phyloP scores from a whole-genome alignment of 768 basidiomycete species.

The Lactarius tabidus region DNA sequence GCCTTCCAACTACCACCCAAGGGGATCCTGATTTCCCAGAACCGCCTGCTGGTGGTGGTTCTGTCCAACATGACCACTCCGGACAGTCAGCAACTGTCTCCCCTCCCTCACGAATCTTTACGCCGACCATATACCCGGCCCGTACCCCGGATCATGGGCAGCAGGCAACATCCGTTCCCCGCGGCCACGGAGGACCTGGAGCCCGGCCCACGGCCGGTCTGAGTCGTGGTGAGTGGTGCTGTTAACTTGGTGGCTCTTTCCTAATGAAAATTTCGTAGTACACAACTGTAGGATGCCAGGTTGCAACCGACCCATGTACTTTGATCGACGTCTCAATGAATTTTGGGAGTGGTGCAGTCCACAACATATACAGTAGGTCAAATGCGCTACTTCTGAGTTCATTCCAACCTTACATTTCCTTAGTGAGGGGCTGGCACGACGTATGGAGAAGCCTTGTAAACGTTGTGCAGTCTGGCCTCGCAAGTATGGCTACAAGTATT shows the following conservation, averaged over 20 bases:
- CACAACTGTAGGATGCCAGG: neutral
- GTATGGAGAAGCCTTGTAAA: neutral
- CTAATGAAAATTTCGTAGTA: neutral
- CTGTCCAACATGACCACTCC: too few species aligned
- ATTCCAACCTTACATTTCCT: neutral
- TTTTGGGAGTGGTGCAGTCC: conserved; percentile 12
- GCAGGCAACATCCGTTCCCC: too few species aligned
- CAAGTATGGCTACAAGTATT: neutral
- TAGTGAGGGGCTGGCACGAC: neutral
- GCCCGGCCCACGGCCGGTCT: neutral
- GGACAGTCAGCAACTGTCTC: too few species aligned
- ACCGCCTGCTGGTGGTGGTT: too few species aligned
- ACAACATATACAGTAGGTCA: conserved; percentile 3
- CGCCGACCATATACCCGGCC: too few species aligned
- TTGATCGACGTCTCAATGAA: neutral
- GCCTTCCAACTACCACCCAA: too few species aligned
- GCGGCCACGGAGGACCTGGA: too few species aligned
- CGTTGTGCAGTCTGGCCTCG: conserved; percentile 2
- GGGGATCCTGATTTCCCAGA: too few species aligned
- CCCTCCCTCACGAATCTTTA: too few species aligned
- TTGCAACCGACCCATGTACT: neutral
- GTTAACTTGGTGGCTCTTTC: neutral
- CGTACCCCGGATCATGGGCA: too few species aligned
- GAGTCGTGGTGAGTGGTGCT: neutral
- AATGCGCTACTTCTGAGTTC: neutral